phyloP scores from a whole-genome alignment of 169 alveolate species.

The Cryptosporidium sp. region DNA sequence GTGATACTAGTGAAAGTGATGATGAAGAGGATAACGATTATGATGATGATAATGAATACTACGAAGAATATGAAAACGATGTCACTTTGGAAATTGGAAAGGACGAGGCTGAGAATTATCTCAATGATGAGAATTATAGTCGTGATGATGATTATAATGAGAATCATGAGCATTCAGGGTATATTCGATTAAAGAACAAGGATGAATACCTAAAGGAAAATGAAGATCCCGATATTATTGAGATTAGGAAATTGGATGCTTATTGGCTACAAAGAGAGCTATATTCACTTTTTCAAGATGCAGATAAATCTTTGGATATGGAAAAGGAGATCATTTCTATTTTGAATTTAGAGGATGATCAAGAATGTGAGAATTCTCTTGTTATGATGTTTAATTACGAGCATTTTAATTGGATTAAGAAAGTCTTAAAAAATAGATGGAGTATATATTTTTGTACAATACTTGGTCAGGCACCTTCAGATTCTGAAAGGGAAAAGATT shows the following conservation, averaged over 20 bases:
- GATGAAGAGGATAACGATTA: constrained; percentile 60
- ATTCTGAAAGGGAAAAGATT: constrained; percentile 88
- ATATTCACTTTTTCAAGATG: constrained; percentile 85
- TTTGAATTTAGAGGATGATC: constrained; percentile 87
- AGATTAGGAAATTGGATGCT: constrained; percentile 90
- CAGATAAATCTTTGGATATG: constrained; percentile 87
- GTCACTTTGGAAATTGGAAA: constrained; percentile 75
- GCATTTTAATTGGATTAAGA: constrained; percentile 91
- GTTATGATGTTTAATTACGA: constrained; percentile 92
- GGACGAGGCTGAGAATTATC: constrained; percentile 75
- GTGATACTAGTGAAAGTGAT: constrained; percentile 79
- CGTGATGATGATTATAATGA: constrained; percentile 72
- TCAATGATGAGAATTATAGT: constrained; percentile 27
- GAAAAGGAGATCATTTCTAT: constrained; percentile 89
- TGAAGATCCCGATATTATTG: constrained; percentile 59
- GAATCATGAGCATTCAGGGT: constrained; percentile 83
- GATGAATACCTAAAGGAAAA: constrained; percentile 39
- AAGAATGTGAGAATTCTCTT: constrained; percentile 94
- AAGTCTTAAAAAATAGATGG: constrained; percentile 89
- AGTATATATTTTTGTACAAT: constrained; percentile 92
- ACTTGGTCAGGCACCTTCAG: constrained; percentile 94
- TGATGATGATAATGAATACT: constrained; percentile 58
- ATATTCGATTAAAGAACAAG: constrained; percentile 78
- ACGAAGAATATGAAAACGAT: constrained; percentile 51
- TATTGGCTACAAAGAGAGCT: constrained; percentile 97